phyloP scores from a whole-genome alignment of 129 eudicot species.

The Oenanthe sinensis region DNA sequence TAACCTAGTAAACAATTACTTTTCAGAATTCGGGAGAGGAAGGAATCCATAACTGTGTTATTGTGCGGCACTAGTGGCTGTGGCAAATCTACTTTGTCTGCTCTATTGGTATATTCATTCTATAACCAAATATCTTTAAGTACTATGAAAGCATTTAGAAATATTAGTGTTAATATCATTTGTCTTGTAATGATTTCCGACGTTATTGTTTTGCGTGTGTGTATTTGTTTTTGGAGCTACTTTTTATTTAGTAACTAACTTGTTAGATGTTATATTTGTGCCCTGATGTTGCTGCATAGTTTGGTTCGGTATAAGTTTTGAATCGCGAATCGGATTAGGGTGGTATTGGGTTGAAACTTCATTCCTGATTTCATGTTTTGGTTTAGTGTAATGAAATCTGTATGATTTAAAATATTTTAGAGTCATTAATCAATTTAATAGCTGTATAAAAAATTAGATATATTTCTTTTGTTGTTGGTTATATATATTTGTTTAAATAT shows the following conservation, averaged over 20 bases:
- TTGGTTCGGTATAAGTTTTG: too few relatives aligned
- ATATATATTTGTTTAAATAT: too few relatives aligned
- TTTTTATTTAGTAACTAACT: background rate
- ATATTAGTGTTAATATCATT: background rate
- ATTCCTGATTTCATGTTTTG: too few relatives aligned
- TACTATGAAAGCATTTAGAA: background rate
- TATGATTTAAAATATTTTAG: too few relatives aligned
- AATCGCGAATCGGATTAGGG: too few relatives aligned
- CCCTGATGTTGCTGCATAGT: background rate
- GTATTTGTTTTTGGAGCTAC: background rate
- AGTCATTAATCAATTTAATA: too few relatives aligned
- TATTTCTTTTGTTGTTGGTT: too few relatives aligned
- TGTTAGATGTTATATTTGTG: background rate
- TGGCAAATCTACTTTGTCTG: slow-evolving; percentile 94
- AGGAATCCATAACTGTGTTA: slow-evolving; percentile 75
- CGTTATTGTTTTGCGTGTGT: background rate
- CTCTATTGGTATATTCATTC: slow-evolving; percentile 56
- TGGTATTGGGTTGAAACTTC: too few relatives aligned
- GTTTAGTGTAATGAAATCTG: too few relatives aligned
- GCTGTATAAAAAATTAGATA: too few relatives aligned
- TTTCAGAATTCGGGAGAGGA: slow-evolving; percentile 78
- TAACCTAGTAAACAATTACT: background rate
- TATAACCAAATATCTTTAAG: background rate
- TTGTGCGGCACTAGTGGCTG: slow-evolving; percentile 98
- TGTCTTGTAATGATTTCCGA: background rate